phyloP scores from a whole-genome alignment of 2,329 filamentous ascomycete genomes.

The Colletotrichum orbiculare region DNA sequence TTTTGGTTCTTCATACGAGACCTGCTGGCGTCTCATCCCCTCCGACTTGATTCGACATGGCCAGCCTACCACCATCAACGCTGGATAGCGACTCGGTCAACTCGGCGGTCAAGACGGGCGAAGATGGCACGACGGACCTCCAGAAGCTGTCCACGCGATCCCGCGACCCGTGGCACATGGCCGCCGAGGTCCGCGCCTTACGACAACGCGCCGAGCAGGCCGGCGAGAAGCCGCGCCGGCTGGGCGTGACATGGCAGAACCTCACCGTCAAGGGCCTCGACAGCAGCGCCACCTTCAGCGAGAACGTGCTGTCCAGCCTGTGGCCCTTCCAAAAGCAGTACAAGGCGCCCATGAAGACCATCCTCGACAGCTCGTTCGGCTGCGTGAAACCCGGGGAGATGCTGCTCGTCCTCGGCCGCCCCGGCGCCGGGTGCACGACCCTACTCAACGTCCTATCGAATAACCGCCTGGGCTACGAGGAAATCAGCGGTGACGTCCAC shows the following conservation, averaged over 20 bases:
- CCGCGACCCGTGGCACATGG: slow-evolving; percentile 10
- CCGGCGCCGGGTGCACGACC: slow-evolving; percentile 65
- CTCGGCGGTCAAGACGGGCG: too few species aligned
- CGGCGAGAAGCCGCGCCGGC: slow-evolving; percentile 10
- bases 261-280: slow-evolving; percentile 38
- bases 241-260: slow-evolving; percentile 40
- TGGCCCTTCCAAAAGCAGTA: too few species aligned
- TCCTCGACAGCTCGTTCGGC: too few species aligned
- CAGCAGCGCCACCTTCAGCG: slow-evolving; percentile 21
- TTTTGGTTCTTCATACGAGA: too few species aligned
- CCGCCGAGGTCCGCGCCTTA: background rate
- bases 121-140: background rate
- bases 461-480: slow-evolving; percentile 63
- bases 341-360: too few species aligned
- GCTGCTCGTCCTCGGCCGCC: slow-evolving; percentile 61
- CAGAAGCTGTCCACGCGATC: background rate
- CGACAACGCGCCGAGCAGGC: background rate
- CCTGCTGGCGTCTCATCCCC: too few species aligned
- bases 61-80: too few species aligned
- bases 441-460: slow-evolving; percentile 63
- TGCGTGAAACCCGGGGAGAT: slow-evolving; percentile 46
- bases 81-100: too few species aligned
- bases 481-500: slow-evolving; percentile 48
- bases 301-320: too few species aligned
- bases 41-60: too few species aligned